These are phyloP conservation scores for Alternaria tenuissima DNA, from an alignment of 2,329 filamentous ascomycete species.

Conservation along the genomic window DNA sequence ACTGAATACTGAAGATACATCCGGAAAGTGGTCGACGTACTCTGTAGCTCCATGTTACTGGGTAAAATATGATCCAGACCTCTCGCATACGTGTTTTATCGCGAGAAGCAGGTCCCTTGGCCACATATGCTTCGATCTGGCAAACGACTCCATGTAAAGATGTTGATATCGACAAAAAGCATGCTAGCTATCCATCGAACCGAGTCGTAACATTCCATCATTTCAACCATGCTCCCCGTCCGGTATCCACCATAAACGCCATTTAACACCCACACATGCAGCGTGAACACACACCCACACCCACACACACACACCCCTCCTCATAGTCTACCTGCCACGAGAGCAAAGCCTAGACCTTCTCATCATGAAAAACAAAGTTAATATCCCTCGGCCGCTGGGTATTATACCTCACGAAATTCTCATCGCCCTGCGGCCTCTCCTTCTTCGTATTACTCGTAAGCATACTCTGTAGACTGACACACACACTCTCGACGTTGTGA, in stretches of 20 bases:
- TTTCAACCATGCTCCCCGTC: neutral
- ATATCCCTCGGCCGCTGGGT: constrained; percentile 84
- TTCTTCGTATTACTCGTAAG: constrained; percentile 92
- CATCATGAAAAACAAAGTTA: constrained; percentile 92
- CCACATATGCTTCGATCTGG: too few species aligned
- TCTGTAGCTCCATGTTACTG: too few species aligned
- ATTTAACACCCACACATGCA: neutral
- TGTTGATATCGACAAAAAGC: neutral
- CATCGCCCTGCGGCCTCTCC: constrained; percentile 88
- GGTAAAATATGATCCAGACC: too few species aligned
- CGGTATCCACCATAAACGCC: neutral
- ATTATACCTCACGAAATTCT: constrained; percentile 85
- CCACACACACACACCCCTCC: constrained; percentile 11
- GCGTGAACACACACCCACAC: neutral
- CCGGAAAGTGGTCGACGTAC: too few species aligned
- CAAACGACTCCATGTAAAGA: neutral
- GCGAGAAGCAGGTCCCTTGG: too few species aligned
- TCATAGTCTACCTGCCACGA: neutral
- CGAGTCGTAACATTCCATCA: neutral
- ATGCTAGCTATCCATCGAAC: neutral
- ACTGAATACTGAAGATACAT: too few species aligned
- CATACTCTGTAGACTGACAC: constrained; percentile 98
- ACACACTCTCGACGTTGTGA: constrained; percentile 95
- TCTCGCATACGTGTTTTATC: too few species aligned
- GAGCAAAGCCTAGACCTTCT: constrained; percentile 58